Base-by-base conservation (phyloP, 1,284 basidiomycete genomes). In the Irpex sp. region DNA sequence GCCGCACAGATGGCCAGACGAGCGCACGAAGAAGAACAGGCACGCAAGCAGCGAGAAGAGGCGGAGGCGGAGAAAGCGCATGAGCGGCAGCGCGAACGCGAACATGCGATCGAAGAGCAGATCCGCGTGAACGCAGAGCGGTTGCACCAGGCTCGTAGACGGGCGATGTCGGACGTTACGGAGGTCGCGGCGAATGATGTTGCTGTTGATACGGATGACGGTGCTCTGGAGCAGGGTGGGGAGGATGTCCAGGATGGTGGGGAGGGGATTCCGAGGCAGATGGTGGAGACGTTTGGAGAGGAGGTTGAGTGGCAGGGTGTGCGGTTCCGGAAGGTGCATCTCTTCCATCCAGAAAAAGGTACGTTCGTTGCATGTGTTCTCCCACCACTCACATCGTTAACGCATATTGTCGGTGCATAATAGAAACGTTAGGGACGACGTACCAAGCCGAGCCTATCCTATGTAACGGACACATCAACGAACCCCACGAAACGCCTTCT, bases 1-100 rank as follows among this genome's bases (percentile, higher is more conserved):
- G 91, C 91, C 4, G 78, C 84, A 3, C 82, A 92, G 72, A 92
- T 92, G 91, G 87, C 78, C 55, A 83, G 81, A 66, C 82, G 91
- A 26, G 88, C 88, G 0, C 76, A 79, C 62, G 86, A 90, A 60
- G 85, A 87, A 70, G 86, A 89, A 67, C 78, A 78, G 75, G 77
- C 72, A 0, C 70, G 68, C 66, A 70, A 79, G 64, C 79, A 81
- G 61, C 83, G 83, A 65, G 81, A 82, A 21, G 82, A 86, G 70
- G 80, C 79, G 62, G 81, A 79, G 62, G 78, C 82, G 1, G 77
- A 81, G 64, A 74, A 77, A 59, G 82, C 84, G 64, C 73, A 77
- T 49, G 79, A 81, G 67, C 74, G 77, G 26, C 80, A 77, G 1
- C 78, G 78, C 4, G 79, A 77, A 59, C 76, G 81, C 21, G 84